Base-by-base conservation (phyloP, 108 stramenopile species). In the Aurantiochytrium sp. region DNA sequence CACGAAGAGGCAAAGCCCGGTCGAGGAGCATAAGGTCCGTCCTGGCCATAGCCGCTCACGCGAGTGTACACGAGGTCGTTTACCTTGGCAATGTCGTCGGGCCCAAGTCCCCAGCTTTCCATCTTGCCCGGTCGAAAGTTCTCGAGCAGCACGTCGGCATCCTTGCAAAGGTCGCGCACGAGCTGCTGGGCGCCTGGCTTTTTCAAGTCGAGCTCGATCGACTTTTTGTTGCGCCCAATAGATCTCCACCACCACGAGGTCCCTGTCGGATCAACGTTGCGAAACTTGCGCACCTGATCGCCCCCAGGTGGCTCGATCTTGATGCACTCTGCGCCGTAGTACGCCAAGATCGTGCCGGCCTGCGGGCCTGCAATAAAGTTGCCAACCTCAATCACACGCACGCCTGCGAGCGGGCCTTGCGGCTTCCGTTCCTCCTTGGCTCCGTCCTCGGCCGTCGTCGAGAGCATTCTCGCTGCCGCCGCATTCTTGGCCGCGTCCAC, bases 241-340 rank as follows among this genome's bases (percentile, higher is more conserved):
- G 76, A 83, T 18, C 76, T 43, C 76, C 76, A 83, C 76, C 76
- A 83, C 76, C 76, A 83, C 51, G 76, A 83, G 49, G 76, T 83
- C 0, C 76, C 76, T 12, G 76, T 83, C 6, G 19, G 19, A 28
- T 83, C 76, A 3, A 83, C 76, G 28, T 83, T 83, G 45, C 76
- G 76, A 23, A 83, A 83, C 23, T 47, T 53, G 51, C 76, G 76
- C 19, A 83, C 51, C 28, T 83, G 76, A 35, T 83, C 76, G 49
- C 76, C 76, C 16, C 76, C 76, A 0, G 76, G 76, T 0, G 76
- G 76, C 51, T 83, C 76, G 3, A 83, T 53, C 51, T 83, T 83
- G 4, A 83, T 83, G 28, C 45, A 47, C 28, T 83, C 76, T 23
- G 76, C 76, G 45, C 76, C 76, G 51, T 83, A 83, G 76, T 83